Evolutionary conservation across 257 asterid genomes (phyloP).

Genomic region (Coffea canephora): DNA sequence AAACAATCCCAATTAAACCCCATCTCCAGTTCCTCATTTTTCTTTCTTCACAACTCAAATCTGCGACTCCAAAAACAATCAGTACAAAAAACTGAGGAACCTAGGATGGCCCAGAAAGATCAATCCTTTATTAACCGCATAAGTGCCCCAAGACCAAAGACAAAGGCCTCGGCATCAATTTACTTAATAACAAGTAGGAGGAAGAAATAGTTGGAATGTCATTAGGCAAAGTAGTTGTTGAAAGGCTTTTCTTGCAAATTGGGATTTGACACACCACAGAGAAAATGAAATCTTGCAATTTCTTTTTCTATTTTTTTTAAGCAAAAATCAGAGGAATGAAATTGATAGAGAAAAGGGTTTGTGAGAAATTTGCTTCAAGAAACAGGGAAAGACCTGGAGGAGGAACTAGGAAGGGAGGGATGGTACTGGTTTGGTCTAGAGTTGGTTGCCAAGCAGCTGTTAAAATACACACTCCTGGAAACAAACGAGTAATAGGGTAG

Average conservation of each 20-base stretch:
- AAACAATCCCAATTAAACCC: conserved; percentile 22
- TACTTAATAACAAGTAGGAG: conserved; percentile 24
- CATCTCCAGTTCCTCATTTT: conserved; percentile 25
- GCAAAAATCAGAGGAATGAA: not conserved
- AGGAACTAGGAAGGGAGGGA: too few species aligned
- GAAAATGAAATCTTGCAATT: conserved; percentile 21
- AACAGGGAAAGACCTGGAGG: conserved; percentile 20
- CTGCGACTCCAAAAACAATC: conserved; percentile 4
- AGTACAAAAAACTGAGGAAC: not conserved
- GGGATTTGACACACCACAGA: conserved; percentile 20
- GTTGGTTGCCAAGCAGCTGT: conserved; percentile 29
- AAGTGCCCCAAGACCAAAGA: conserved; percentile 14
- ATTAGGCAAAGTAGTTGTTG: conserved; percentile 41
- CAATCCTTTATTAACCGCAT: conserved; percentile 16
- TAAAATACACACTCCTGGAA: conserved; percentile 8
- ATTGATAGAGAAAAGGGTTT: conserved; percentile 24
- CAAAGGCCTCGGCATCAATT: conserved; percentile 12
- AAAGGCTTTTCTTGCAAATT: conserved; percentile 41
- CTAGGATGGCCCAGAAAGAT: conserved; percentile 9
- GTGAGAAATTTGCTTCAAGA: conserved; percentile 34
- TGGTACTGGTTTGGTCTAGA: conserved; percentile 10
- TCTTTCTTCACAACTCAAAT: conserved; percentile 16
- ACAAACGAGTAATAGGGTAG: not conserved
- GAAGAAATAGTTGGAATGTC: conserved; percentile 50
- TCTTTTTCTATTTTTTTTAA: not conserved